Evolutionary conservation across 371 early-diverging fungal species (phyloP).

Genomic region (Lichtheimia hyalospora): DNA sequence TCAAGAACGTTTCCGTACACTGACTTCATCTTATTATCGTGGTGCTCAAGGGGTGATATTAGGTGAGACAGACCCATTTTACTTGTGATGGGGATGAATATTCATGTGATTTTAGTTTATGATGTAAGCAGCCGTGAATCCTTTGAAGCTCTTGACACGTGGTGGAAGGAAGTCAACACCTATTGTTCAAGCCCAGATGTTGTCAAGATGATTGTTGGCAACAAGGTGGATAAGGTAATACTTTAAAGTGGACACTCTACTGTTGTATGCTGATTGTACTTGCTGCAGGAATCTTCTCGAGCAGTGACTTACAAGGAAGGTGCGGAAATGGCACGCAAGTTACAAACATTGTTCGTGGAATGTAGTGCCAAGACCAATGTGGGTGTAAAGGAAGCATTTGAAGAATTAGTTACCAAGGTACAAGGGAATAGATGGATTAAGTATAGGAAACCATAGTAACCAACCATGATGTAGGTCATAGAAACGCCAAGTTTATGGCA

Average conservation of each 20-base stretch:
- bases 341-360: conserved; percentile 92
- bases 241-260: background rate
- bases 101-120: conserved; percentile 78
- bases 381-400: conserved; percentile 88
- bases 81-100: background rate
- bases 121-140: conserved; percentile 94
- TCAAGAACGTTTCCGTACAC: conserved; percentile 99
- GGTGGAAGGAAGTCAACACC: conserved; percentile 95
- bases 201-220: conserved; percentile 96
- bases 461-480: conserved; percentile 51
- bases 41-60: conserved; percentile 99
- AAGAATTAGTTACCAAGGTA: conserved; percentile 87
- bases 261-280: too few relatives aligned
- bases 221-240: conserved; percentile 94
- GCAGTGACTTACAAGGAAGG: conserved; percentile 90
- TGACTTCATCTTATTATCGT: conserved; percentile 99
- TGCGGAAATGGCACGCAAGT: conserved; percentile 78
- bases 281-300: conserved; percentile 68
- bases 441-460: conserved; percentile 1
- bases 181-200: conserved; percentile 85
- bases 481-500: conserved; percentile 82
- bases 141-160: conserved; percentile 88
- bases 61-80: conserved; percentile 49
- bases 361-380: conserved; percentile 92
- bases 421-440: conserved; percentile 9